Base-by-base conservation (phyloP, 495 filamentous ascomycete genomes). In the Articulospora tetracladia region DNA sequence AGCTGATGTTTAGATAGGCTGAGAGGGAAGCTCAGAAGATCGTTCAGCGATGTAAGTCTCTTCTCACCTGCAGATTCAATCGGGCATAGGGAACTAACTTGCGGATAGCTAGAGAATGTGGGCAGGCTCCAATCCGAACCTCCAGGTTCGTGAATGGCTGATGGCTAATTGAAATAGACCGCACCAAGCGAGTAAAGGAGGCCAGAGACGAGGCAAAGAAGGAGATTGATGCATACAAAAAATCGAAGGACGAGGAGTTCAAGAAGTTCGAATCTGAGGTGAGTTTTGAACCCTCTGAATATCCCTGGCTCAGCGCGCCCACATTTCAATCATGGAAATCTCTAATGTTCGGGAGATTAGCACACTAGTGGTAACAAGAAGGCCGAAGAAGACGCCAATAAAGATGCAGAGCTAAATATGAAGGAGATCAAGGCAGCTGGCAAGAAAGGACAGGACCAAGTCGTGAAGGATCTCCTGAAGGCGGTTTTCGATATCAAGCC, bases 11-110 rank as follows among this genome's bases (percentile, higher is more conserved):
- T 22, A 3, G 53, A 27, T 70, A 98, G 94, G 92, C 95, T 55
- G 94, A 98, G 84, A 88, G 91, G 78, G 94, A 98, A 77, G 94
- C 94, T 65, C 92, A 97, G 77, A 97, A 97, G 82, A 98, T 98
- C 73, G 94, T 98, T 30, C 93, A 97, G 73, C 89, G 93, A 87
- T 86, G 92, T 94, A 69, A 36, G 75, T 50, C n/a, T 19, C 17
- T 15, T 19, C 3, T 19, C 17, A 19, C 39, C 15, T 44, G 39
- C 39, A 3, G 19, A 6, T 26, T 17, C 8, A 50, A 50, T 50
- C 25, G 20, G n/a, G 25, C 3, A 7, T 6, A 50, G n/a, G 41
- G 41, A 61, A 58, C 52, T 58, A 50, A 44, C 22, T 17, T 15
- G 10, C 22, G 19, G 48, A 39, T 66, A 89, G 87, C 87, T 60